These are phyloP conservation scores for Plenodomus lindquistii DNA, from an alignment of 2,329 filamentous ascomycete genomes.

Conservation along the genomic window DNA sequence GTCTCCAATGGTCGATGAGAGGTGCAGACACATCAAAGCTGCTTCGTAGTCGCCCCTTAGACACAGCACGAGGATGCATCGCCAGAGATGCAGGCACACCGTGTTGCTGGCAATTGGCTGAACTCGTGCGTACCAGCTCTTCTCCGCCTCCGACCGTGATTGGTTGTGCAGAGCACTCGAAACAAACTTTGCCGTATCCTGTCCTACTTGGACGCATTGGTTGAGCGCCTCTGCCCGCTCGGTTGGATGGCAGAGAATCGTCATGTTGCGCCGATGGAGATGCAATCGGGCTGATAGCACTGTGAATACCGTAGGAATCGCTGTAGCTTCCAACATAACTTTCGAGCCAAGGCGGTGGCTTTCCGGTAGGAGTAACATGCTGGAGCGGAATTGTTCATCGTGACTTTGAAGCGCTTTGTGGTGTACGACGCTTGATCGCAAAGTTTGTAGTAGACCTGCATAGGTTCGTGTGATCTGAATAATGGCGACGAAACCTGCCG, in stretches of 20 bases:
- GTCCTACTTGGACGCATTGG: constrained; percentile 72
- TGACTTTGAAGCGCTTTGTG: constrained; percentile 73
- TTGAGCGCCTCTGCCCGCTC: constrained; percentile 74
- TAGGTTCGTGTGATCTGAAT: constrained; percentile 83
- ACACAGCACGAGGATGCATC: constrained; percentile 79
- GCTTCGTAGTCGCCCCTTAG: constrained; percentile 73
- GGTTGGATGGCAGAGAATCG: constrained; percentile 67
- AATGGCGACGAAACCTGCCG: constrained; percentile 73
- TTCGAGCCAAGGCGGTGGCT: constrained; percentile 70
- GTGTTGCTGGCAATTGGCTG: constrained; percentile 72
- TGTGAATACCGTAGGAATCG: constrained; percentile 74
- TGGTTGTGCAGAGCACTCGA: constrained; percentile 63
- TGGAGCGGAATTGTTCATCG: constrained; percentile 78
- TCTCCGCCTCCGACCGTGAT: constrained; percentile 28
- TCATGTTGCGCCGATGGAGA: constrained; percentile 86
- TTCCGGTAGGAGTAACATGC: constrained; percentile 74
- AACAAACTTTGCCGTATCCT: constrained; percentile 79
- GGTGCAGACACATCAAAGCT: constrained; percentile 73
- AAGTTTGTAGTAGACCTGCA: constrained; percentile 70
- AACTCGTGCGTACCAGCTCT: constrained; percentile 59
- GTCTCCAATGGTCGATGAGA: constrained; percentile 71
- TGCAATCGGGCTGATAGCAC: constrained; percentile 83
- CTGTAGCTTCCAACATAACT: constrained; percentile 71
- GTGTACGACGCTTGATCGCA: constrained; percentile 67
- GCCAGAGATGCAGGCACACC: constrained; percentile 83